These are phyloP conservation scores for Corniculantispora saksenae DNA, from an alignment of 2,329 filamentous ascomycete genomes.

Conservation along the genomic window DNA sequence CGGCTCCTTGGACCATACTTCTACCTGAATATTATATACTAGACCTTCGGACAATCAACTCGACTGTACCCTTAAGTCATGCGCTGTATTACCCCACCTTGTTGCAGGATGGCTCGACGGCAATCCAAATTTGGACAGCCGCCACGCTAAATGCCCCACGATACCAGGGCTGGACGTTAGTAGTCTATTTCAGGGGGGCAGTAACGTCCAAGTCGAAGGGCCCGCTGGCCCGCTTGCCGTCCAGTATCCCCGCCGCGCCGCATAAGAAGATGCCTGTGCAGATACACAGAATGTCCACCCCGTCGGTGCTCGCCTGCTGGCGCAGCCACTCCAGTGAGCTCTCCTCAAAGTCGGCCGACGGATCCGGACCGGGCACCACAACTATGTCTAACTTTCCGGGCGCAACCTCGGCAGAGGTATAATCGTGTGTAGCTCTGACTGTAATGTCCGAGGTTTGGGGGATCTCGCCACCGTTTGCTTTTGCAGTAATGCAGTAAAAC, in stretches of 20 bases:
- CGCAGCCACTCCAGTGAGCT: conserved; percentile 45
- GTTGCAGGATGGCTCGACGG: background rate
- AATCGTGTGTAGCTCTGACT: conserved; percentile 45
- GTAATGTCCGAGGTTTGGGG: conserved; percentile 42
- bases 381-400: conserved; percentile 54
- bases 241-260: conserved; percentile 48
- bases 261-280: conserved; percentile 54
- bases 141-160: background rate
- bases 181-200: no score
- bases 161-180: no score
- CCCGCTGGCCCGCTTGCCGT: conserved; percentile 48
- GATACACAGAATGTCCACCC: conserved; percentile 51
- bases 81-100: background rate
- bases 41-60: no score
- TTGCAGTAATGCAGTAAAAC: conserved; percentile 49
- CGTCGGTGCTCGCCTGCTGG: conserved; percentile 38
- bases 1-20: no score
- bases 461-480: conserved; percentile 38
- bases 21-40: no score
- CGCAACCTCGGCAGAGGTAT: conserved; percentile 46
- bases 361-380: conserved; percentile 53
- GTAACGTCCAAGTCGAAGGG: no score
- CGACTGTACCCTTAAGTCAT: no score
- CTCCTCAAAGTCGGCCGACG: conserved; percentile 32
- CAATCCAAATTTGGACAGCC: background rate